Evolutionary conservation across 1,284 basidiomycete genomes (phyloP), one percentile per base, ranked within the genome.

Genomic region (Thecaphora thlaspeos): DNA sequence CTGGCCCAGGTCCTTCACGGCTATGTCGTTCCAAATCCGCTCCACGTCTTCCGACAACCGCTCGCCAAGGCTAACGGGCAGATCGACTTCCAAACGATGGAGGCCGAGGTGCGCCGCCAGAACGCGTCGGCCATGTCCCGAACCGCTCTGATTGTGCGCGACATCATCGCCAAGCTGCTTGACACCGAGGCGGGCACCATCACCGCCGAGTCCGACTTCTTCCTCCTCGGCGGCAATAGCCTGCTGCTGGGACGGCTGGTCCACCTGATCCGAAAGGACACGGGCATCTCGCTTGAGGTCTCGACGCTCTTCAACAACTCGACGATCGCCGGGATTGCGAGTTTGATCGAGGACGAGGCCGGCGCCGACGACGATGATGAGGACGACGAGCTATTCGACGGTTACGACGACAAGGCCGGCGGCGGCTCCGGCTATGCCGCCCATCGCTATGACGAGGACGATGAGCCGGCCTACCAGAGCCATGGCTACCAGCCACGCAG

Each of bases 121-220:
- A 77, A 77, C 46, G 72, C 75, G n/a, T 65, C 69, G 12, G 60
- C 60, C 51, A 77, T 77, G 75, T 67, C 71, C 9, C 65, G 71
- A n/a, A 75, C 72, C 17, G 73, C 72, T 1, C 43, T 77, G 23
- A 48, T 76, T 28, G 75, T 77, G 11, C 68, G 75, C 26, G 73
- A 76, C 53, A 75, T 77, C 44, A 76, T 77, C 32, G 74, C 72
- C 23, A 66, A 68, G 43, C 61, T 77, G 24, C 68, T 77, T 43
- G 74, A 77, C 55, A 76, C 73, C 24, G 75, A 77, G 36, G 61
- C 73, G 11, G 73, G 75, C 37, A 74, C 74, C 18, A 77, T 77
- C 55, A 77, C 75, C 1, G 74, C 73, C 50, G 75, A 77, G 46
- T 75, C 73, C 21, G 75, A 77, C 63, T 77, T 77, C 47, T 77